Evolutionary conservation across 192 early-diverging fungal genomes (phyloP), one percentile per base, ranked within the genome.

Genomic region (Coemansia sp.): DNA sequence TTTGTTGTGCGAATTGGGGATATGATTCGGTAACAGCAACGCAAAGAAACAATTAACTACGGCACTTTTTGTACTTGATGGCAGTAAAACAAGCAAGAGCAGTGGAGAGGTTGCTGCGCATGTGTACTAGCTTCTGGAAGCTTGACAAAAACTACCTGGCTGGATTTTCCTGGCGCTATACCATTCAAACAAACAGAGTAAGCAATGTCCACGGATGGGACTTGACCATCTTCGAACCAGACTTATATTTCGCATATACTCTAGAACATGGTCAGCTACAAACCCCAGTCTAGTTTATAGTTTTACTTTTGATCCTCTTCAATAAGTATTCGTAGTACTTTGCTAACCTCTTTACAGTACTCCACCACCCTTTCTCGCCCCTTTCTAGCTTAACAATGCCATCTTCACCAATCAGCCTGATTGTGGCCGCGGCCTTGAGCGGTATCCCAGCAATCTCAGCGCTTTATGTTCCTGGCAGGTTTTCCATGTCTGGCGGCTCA

Each of bases 401-500:
- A 10, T 24, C 22, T 29, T 4, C 12, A 11, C 15, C 24, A 13
- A 29, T 4, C 10, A 27, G 15, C 27, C 27, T 29, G 50, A 53
- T 30, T 11, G 10, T 13, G 5, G 39, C 39, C 39, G 40, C 22
- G 3, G 22, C 40, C 7, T 27, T 62, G 16, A 3, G 47, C 34
- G 8, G 41, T 47, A 11, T 35, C 22, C 34, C 55, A n/a, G 13
- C 10, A n/a, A 40, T 55, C 18, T 32, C 24, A 30, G 43, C 65
- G 55, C 37, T 71, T 43, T 56, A 61, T 68, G 30, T 69, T 30
- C 72, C 72, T 2, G 20, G 30, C 13, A 44, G 56, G 3, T 68
- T 68, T n/a, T 29, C 59, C n/a, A 35, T 24, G 18, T 47, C 52
- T 3, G 71, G 71, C 4, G 74, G 79, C n/a, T 40, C 56, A 7